Conservation (phyloP, 164 flowering plant genomes). For the Pachysandra terminalis region DNA sequence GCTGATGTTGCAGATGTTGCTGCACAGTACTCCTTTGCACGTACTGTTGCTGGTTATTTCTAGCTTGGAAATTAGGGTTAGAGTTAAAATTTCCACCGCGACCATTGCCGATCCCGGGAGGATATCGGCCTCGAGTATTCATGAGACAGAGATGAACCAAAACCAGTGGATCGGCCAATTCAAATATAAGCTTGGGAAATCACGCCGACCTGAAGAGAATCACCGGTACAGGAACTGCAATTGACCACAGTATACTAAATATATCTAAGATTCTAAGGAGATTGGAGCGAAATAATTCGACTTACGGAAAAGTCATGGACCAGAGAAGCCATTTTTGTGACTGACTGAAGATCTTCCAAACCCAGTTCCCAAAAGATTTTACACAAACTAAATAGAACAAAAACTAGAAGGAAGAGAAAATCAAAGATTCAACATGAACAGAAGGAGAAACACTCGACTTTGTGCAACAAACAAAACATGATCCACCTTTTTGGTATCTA, state of each 20-base stretch:
- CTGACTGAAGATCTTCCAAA: not conserved
- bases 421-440: not conserved
- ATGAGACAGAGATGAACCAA: slow-evolving; percentile 21
- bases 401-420: not conserved
- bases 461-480: not conserved
- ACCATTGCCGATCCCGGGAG: slow-evolving; percentile 84
- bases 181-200: not conserved
- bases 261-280: not conserved
- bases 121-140: slow-evolving; percentile 72
- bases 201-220: not conserved
- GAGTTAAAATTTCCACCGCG: slow-evolving; percentile 37
- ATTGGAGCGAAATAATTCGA: not conserved
- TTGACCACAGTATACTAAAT: not conserved
- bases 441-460: not conserved
- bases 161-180: not conserved
- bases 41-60: slow-evolving; percentile 60
- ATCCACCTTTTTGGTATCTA: not conserved
- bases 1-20: slow-evolving; percentile 37
- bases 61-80: slow-evolving; percentile 51
- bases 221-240: not conserved
- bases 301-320: slow-evolving; percentile 1
- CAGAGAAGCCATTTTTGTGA: not conserved
- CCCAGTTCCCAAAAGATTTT: not conserved
- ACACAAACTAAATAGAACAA: not conserved
- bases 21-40: slow-evolving; percentile 54